These are phyloP conservation scores for Crinitomyces ghanaensis DNA, from an alignment of 805 yeast species.

Conservation along the genomic window DNA sequence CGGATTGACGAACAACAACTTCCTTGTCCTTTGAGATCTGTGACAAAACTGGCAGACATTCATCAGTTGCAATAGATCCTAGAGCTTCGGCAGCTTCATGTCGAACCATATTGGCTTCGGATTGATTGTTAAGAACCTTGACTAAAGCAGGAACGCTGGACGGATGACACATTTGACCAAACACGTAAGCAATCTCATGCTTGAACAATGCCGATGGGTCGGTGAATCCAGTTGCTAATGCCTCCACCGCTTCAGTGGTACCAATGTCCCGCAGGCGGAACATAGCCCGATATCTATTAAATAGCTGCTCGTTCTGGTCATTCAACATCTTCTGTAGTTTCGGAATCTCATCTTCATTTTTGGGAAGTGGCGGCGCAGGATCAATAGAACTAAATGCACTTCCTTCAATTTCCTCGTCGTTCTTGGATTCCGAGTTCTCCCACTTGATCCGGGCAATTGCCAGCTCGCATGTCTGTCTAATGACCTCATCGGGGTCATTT, in stretches of 20 bases:
- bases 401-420: slow-evolving; percentile 57
- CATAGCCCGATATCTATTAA: slow-evolving; percentile 97
- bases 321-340: slow-evolving; percentile 60
- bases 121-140: slow-evolving; percentile 61
- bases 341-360: slow-evolving; percentile 46
- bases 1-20: slow-evolving; percentile 90
- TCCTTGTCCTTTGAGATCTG: slow-evolving; percentile 71
- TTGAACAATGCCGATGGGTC: slow-evolving; percentile 91
- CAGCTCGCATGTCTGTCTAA: slow-evolving; percentile 94
- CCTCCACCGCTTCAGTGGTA: slow-evolving; percentile 83
- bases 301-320: slow-evolving; percentile 66
- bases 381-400: slow-evolving; percentile 82
- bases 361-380: slow-evolving; percentile 97
- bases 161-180: slow-evolving; percentile 94
- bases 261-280: slow-evolving; percentile 93
- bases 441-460: slow-evolving; percentile 92
- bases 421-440: slow-evolving; percentile 63
- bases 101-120: slow-evolving; percentile 96
- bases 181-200: slow-evolving; percentile 96
- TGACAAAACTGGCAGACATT: slow-evolving; percentile 79
- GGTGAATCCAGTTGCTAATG: slow-evolving; percentile 78
- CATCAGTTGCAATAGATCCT: slow-evolving; percentile 94
- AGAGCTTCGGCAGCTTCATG: slow-evolving; percentile 99
- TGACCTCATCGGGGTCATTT: slow-evolving; percentile 75
- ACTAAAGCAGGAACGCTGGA: slow-evolving; percentile 80